Evolutionary conservation across 2,329 filamentous ascomycete species (phyloP).

Genomic region (Microcyclosporella mali): DNA sequence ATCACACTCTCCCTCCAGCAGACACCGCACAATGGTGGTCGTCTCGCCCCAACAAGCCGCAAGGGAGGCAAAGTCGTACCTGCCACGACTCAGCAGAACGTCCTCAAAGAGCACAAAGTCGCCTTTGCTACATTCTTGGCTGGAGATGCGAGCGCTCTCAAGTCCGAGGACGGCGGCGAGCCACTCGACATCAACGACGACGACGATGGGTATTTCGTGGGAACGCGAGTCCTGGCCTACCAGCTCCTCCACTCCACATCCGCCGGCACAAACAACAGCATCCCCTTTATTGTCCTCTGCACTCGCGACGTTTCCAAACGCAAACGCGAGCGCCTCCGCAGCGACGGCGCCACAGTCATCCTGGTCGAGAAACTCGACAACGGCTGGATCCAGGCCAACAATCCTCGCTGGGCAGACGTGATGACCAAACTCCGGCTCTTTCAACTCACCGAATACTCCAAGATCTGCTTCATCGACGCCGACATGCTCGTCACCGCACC

Average conservation of each 20-base stretch:
- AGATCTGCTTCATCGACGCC: slow-evolving; percentile 34
- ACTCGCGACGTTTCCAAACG: slow-evolving; percentile 30
- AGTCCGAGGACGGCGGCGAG: slow-evolving; percentile 18
- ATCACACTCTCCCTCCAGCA: slow-evolving; percentile 27
- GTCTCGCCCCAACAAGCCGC: neutral
- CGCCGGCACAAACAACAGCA: slow-evolving; percentile 31
- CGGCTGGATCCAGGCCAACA: slow-evolving; percentile 27
- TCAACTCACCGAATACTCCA: slow-evolving; percentile 29
- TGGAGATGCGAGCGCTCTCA: slow-evolving; percentile 21
- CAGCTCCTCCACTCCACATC: slow-evolving; percentile 34
- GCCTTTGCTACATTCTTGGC: slow-evolving; percentile 37
- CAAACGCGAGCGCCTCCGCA: slow-evolving; percentile 31
- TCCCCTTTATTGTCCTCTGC: slow-evolving; percentile 36
- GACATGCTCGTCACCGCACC: slow-evolving; percentile 29
- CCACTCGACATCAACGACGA: slow-evolving; percentile 22
- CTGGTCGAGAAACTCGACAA: slow-evolving; percentile 29
- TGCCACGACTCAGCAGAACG: slow-evolving; percentile 9
- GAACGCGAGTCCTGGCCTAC: slow-evolving; percentile 33
- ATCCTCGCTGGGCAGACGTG: slow-evolving; percentile 31
- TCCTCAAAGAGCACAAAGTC: slow-evolving; percentile 25
- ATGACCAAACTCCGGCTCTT: slow-evolving; percentile 35
- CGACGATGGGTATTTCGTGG: slow-evolving; percentile 33
- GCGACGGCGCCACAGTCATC: slow-evolving; percentile 34
- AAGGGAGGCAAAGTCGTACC: slow-evolving; percentile 3
- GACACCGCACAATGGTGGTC: slow-evolving; percentile 14